A percentile compares a stretch with the other conserved stretches of the same genome.
Conservation (phyloP, 768 basidiomycete species). For the Trametes sanguinea region DNA sequence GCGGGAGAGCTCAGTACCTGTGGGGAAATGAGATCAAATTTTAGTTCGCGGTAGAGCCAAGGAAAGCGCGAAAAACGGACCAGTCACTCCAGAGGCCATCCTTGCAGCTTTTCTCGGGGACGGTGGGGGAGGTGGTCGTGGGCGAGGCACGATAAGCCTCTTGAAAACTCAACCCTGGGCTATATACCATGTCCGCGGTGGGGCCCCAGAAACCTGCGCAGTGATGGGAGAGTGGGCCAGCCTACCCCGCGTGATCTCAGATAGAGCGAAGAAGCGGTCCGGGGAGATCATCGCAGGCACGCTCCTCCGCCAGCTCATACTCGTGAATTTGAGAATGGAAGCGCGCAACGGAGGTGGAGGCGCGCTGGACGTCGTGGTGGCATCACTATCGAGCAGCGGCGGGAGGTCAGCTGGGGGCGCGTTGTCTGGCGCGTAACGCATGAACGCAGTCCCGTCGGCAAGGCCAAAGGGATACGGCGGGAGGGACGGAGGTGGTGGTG, state of each 20-base stretch:
- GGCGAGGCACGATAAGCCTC: slow-evolving; percentile 14
- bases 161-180: background rate
- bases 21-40: background rate
- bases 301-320: slow-evolving; percentile 5
- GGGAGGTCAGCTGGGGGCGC: background rate
- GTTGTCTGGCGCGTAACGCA: background rate
- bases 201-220: slow-evolving; percentile 19
- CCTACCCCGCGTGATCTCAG: slow-evolving; percentile 22
- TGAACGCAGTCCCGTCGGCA: slow-evolving; percentile 10
- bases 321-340: background rate
- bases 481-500: background rate
- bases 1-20: slow-evolving; percentile 47
- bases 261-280: slow-evolving; percentile 11
- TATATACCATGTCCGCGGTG: slow-evolving; percentile 21
- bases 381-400: background rate
- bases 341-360: background rate
- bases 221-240: slow-evolving; percentile 10
- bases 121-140: slow-evolving; percentile 12
- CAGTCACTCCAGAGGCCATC: slow-evolving; percentile 47
- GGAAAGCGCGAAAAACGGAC: slow-evolving; percentile 28
- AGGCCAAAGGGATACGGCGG: background rate
- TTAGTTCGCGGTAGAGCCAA: background rate
- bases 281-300: slow-evolving; percentile 9
- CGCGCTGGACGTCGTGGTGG: background rate
- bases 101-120: slow-evolving; percentile 10